Base-by-base conservation (phyloP, 768 basidiomycete species). In the Heimioporus sp. region DNA sequence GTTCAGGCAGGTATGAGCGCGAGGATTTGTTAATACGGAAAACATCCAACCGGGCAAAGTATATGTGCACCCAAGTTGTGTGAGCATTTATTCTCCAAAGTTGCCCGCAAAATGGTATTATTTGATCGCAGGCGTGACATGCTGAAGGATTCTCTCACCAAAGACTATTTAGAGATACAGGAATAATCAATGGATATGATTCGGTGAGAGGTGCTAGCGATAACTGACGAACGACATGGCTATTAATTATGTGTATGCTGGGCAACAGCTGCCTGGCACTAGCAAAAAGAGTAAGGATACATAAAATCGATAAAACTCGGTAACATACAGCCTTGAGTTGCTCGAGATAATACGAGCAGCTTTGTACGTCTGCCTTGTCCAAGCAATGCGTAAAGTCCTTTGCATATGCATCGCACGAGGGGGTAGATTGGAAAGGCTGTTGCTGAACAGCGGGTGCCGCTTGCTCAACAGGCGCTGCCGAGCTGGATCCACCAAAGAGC, bases 341-440 rank as follows among this genome's bases (percentile, higher is more conserved):
- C 61, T 93, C 90, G 28, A 93, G 82, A 65, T 91, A 94, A 82
- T 86, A 95, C 16, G 82, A 75, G 74, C 92, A 95, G 7, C 87
- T 83, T 38, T 80, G 81, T 58, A 90, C 72, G 60, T 89, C 86
- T 16, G 86, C 87, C 66, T 85, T 86, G 65, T 92, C 90, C 41
- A 95, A 73, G 70, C 92, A 96, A 65, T 77, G 80, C 10, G 90
- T 89, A 72, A 95, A 92, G 45, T 94, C 90, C 73, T 90, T 92
- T 3, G 92, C 91, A 69, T 92, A 90, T 51, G 76, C 69, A 38
- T 91, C 88, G 60, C 92, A 96, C 58, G 73, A 64, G 5, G 76
- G 78, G 1, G 65, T 37, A 6, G 69, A 68, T 52, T 71, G 73
- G 65, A 80, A 81, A 57, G 65, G 76, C 37, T 75, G 73, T 43